These are phyloP conservation scores for Pseudopyrenochaeta lycopersici DNA, from an alignment of 2,329 filamentous ascomycete species.

Conservation along the genomic window DNA sequence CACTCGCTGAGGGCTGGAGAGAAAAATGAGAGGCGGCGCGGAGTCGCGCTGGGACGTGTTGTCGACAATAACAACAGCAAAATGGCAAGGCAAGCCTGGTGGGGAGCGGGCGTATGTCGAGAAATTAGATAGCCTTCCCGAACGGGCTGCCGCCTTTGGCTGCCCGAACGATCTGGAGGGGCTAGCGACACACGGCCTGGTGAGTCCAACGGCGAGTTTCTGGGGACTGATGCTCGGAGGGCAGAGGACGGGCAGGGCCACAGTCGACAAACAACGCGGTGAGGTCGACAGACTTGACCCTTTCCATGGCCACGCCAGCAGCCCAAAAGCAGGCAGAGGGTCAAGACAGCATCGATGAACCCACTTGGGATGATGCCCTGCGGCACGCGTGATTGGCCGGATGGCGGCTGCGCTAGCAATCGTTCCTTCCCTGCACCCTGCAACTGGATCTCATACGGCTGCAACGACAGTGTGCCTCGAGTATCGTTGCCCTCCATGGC, in stretches of 20 bases:
- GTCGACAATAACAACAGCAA: constrained; percentile 20
- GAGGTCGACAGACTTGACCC: constrained; percentile 16
- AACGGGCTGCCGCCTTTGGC: constrained; percentile 31
- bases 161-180: constrained; percentile 29
- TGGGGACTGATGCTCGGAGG: constrained; percentile 1
- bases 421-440: constrained; percentile 18
- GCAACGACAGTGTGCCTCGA: constrained; percentile 15
- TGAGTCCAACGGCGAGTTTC: neutral
- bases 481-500: constrained; percentile 9
- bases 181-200: constrained; percentile 15
- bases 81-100: constrained; percentile 13
- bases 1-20: constrained; percentile 29
- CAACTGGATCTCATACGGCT: constrained; percentile 19
- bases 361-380: constrained; percentile 17
- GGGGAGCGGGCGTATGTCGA: constrained; percentile 25
- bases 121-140: constrained; percentile 41
- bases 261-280: constrained; percentile 4
- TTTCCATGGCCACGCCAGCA: constrained; percentile 13
- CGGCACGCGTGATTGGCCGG: constrained; percentile 21
- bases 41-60: constrained; percentile 23
- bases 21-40: constrained; percentile 22
- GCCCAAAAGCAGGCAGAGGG: constrained; percentile 17
- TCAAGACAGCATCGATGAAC: constrained; percentile 13
- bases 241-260: constrained; percentile 1
- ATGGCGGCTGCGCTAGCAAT: constrained; percentile 14